phyloP scores from a whole-genome alignment of 2,329 filamentous ascomycete genomes.

The Ceratocystis variospora region DNA sequence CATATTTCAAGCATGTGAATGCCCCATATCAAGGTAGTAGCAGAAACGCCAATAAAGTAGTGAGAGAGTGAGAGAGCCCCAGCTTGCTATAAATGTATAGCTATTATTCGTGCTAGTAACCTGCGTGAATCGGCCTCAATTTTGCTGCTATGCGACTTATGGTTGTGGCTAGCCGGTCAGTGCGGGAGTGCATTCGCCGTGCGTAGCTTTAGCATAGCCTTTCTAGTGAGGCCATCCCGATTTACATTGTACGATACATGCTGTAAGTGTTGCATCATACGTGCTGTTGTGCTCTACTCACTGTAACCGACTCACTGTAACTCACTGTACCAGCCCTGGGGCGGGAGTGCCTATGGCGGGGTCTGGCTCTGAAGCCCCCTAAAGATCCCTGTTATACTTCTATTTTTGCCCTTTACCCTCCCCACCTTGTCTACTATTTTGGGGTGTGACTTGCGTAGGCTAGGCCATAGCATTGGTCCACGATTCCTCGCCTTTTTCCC shows the following conservation, averaged over 20 bases:
- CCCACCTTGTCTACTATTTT: conserved; percentile 9
- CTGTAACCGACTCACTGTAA: background rate
- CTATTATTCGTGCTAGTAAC: background rate
- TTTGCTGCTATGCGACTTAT: too few relatives aligned
- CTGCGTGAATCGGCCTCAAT: background rate
- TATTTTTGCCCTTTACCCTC: conserved; percentile 2
- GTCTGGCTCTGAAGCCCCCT: conserved; percentile 1
- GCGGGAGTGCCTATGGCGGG: background rate
- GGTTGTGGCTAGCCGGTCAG: too few relatives aligned
- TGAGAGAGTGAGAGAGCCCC: too few relatives aligned
- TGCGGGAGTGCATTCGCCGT: background rate
- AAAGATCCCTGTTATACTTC: conserved; percentile 8
- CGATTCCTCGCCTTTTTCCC: conserved; percentile 14
- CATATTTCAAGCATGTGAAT: background rate
- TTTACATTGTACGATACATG: background rate
- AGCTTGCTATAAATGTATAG: background rate
- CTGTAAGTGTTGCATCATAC: background rate
- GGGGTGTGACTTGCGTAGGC: conserved; percentile 3
- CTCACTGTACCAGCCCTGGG: background rate
- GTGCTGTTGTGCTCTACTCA: background rate
- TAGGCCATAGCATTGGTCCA: background rate
- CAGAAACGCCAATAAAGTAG: background rate
- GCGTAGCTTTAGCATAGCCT: background rate
- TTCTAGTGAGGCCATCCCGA: background rate
- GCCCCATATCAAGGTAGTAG: background rate